Base-by-base conservation (phyloP, 768 basidiomycete species). In the Hirschioporus abietinus region DNA sequence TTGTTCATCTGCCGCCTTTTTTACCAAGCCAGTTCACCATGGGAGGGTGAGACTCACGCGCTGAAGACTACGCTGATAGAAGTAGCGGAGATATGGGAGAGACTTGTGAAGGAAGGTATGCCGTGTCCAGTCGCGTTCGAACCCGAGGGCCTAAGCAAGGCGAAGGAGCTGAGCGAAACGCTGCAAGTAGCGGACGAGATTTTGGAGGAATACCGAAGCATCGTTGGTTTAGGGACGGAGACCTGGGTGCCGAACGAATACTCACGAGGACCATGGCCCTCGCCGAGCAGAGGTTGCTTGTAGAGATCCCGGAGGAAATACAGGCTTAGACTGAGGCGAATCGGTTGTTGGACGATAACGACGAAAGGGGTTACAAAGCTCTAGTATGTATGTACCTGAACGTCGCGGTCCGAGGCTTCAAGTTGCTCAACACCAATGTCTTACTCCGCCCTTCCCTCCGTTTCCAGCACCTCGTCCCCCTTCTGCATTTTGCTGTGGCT, bases 271-370 rank as follows among this genome's bases (percentile, higher is more conserved):
- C 77, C 69, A 70, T 77, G 80, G 74, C 72, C 35, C 68, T 64
- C 71, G 18, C 27, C 66, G 71, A 80, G 76, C 79, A 75, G 76
- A 66, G 66, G 20, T 68, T 27, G 65, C 77, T 81, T 74, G 70
- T 6, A 70, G 67, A 70, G 63, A 65, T 67, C 69, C 68, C 73
- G 69, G 79, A 65, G 73, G 75, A 80, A 70, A 78, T 78, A 70
- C 81, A 78, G 71, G 81, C 67, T 35, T 64, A 77, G 76, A 70
- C 78, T 63, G 66, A 6, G 76, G 78, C 70, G 63, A 70, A 85
- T 70, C 85, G 82, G 83, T 73, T 71, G 69, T 82, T 72, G 66
- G 79, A 83, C 72, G 82, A 84, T 66, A 83, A 82, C 78, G 77
- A 82, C 70, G 82, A 85, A 74, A 70, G 76, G 73, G 64, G 77